Percentiles rank a stretch among this genome's conserved stretches.
Evolutionary conservation across 1,284 basidiomycete genomes (phyloP).

Genomic region (Moniliella sp.): DNA sequence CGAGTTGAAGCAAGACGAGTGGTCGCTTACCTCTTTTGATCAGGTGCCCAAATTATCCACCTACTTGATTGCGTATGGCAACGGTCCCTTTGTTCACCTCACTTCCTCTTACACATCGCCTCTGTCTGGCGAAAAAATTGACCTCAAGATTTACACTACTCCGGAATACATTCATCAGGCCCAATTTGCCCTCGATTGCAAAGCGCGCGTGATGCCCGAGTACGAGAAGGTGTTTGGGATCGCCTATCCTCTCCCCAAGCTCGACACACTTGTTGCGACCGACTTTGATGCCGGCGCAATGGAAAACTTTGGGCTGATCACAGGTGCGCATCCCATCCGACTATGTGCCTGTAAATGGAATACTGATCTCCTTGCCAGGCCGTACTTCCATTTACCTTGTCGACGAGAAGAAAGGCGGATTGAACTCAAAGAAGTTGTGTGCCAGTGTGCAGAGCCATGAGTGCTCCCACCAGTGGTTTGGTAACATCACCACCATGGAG

Average conservation of each 20-base stretch:
- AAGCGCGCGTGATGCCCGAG: slow-evolving; percentile 61
- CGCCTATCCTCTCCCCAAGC: slow-evolving; percentile 70
- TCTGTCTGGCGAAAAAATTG: slow-evolving; percentile 56
- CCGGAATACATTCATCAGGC: slow-evolving; percentile 61
- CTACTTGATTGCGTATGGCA: slow-evolving; percentile 76
- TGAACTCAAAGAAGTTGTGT: slow-evolving; percentile 57
- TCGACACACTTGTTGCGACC: slow-evolving; percentile 33
- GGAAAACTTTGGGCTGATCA: slow-evolving; percentile 79
- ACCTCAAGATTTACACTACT: slow-evolving; percentile 65
- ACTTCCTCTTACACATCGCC: slow-evolving; percentile 60
- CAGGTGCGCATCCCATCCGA: too few species aligned
- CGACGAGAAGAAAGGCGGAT: slow-evolving; percentile 54
- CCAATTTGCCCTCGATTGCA: slow-evolving; percentile 60
- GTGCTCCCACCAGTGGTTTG: slow-evolving; percentile 44
- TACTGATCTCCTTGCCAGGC: too few species aligned
- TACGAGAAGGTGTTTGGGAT: slow-evolving; percentile 76
- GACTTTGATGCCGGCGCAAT: slow-evolving; percentile 83
- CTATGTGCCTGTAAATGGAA: too few species aligned
- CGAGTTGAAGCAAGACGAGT: slow-evolving; percentile 9
- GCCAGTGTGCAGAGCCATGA: slow-evolving; percentile 62
- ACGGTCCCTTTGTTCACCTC: slow-evolving; percentile 55
- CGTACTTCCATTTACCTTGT: slow-evolving; percentile 62
- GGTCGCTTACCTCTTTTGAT: slow-evolving; percentile 27
- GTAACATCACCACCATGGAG: slow-evolving; percentile 72
- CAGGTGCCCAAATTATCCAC: slow-evolving; percentile 49